Evolutionary conservation across 164 flowering plant species (phyloP).

Genomic region (Macadamia tetraphylla): DNA sequence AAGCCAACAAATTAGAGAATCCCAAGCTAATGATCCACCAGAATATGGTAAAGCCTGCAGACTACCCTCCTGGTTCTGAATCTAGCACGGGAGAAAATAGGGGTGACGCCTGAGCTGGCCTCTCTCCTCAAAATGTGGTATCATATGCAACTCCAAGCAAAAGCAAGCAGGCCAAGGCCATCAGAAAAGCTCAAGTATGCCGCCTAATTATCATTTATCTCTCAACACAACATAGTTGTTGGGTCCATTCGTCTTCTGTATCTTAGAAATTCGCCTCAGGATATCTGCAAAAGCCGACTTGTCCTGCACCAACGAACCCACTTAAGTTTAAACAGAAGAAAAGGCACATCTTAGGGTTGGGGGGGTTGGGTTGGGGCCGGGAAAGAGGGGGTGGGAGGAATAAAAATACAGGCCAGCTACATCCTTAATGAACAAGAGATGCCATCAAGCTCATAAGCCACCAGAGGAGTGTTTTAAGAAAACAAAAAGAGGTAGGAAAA

Average conservation of each 20-base stretch:
- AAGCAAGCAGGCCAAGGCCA: neutral
- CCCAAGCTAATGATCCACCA: too few species aligned
- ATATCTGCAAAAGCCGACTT: constrained; percentile 70
- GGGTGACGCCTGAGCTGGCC: neutral
- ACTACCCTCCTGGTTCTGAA: neutral
- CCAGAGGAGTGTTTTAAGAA: too few species aligned
- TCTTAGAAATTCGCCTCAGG: constrained; percentile 76
- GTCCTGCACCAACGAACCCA: constrained; percentile 47
- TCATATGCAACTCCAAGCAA: neutral
- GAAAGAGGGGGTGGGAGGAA: too few species aligned
- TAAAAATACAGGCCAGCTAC: too few species aligned
- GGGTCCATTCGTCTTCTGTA: constrained; percentile 64
- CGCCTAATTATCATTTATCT: constrained; percentile 24
- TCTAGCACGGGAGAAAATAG: neutral
- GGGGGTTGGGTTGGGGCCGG: too few species aligned
- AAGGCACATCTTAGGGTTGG: too few species aligned
- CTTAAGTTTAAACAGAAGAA: neutral
- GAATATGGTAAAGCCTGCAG: neutral
- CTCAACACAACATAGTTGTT: constrained; percentile 68
- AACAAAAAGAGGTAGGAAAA: too few species aligned
- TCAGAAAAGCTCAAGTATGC: constrained; percentile 1
- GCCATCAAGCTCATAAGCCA: too few species aligned
- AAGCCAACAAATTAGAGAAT: too few species aligned
- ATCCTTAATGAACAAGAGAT: too few species aligned
- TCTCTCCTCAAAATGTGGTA: neutral